phyloP scores from a whole-genome alignment of 345 rosid species.

The Erodium maritimum region DNA sequence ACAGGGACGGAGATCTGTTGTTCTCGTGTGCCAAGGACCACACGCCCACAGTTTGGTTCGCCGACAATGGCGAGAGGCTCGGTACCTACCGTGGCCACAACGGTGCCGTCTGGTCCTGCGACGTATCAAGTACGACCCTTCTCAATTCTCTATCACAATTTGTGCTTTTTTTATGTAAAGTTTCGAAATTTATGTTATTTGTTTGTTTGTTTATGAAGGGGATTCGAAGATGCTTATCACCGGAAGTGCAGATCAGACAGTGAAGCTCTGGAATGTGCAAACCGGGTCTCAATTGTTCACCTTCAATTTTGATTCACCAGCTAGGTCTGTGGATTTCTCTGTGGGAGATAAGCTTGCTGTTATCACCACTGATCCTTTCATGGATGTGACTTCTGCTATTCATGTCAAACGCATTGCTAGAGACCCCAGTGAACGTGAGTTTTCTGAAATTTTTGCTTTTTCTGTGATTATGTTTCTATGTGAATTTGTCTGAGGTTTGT shows the following conservation, averaged over 20 bases:
- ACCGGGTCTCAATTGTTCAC: conserved; percentile 51
- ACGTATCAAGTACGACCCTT: conserved; percentile 45
- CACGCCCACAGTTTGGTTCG: conserved; percentile 90
- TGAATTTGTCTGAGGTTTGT: background rate
- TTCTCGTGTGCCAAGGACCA: conserved; percentile 97
- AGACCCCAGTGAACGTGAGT: conserved; percentile 64
- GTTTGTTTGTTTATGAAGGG: conserved; percentile 20
- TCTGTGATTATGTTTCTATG: background rate
- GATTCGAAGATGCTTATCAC: conserved; percentile 68
- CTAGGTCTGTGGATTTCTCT: conserved; percentile 75
- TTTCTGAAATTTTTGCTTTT: background rate
- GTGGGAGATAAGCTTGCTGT: conserved; percentile 83
- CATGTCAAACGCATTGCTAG: conserved; percentile 66
- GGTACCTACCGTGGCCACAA: conserved; percentile 98
- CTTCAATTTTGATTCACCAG: conserved; percentile 72
- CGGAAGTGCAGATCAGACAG: conserved; percentile 90
- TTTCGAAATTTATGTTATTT: no score
- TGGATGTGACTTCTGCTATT: conserved; percentile 77
- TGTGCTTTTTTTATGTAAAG: no score
- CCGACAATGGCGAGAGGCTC: conserved; percentile 86
- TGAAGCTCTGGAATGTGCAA: conserved; percentile 79
- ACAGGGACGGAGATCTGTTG: conserved; percentile 82
- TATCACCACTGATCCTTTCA: conserved; percentile 86
- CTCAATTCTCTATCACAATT: no score
- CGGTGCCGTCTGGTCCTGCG: conserved; percentile 96